Base-by-base conservation (phyloP, 805 yeast genomes). In the Pichia eremophila region DNA sequence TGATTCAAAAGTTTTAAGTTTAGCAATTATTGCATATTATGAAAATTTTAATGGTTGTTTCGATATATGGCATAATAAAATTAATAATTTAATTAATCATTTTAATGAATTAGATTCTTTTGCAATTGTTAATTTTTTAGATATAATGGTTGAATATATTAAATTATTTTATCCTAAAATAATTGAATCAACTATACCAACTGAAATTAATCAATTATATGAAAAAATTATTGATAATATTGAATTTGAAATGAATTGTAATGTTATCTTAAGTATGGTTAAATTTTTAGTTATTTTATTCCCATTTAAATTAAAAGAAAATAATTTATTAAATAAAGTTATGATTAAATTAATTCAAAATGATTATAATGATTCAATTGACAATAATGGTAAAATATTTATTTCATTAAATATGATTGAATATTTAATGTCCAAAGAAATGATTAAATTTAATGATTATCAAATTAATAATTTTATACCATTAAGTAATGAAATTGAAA, bases 11-110 rank as follows among this genome's bases (percentile, higher is more conserved):
- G 99, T 93, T 2, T 73, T 88, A 15, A 81, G 86, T 6, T 64
- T 86, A 1, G 81, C 95, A 0, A 59, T 93, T 15, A 68, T 77
- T 19, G 69, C 85, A 0, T 76, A 75, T 52, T 69, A 70, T 46
- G 70, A 72, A 41, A 65, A 82, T 19, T 76, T 77, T 46, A 77
- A 80, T 0, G 75, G 77, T 32, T 71, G 74, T 40, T 73, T 84
- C 62, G 84, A 77, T 3, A 62, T 85, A 34, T 63, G 91, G 2
- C 98, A 93, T 60, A 78, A 83, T 3, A 78, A 80, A 54, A 85
- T 74, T 59, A 73, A 85, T 31, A 72, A 65, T 52, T 48, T 67
- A 8, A 50, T 65, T 49, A 58, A 67, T 1, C 63, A 71, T 32
- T 52, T 78, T 28, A 53, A 58, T 0, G 69, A 73, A 2, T 69